Percentiles rank a stretch among this genome's conserved stretches.
Conservation (phyloP, 495 filamentous ascomycete species). For the Aspergillus avenaceus region DNA sequence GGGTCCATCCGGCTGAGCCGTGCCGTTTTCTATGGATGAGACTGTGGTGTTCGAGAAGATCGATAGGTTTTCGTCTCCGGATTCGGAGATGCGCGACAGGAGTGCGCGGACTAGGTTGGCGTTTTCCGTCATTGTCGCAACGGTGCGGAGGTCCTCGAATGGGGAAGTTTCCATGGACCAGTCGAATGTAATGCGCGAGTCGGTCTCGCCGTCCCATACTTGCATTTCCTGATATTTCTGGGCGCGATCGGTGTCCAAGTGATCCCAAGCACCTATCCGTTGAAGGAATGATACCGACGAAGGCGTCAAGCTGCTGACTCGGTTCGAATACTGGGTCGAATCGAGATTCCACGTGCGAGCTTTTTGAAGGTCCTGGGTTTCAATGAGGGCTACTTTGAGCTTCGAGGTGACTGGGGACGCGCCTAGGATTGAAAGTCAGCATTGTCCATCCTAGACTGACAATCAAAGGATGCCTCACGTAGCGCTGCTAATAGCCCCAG, state of each 20-base stretch:
- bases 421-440: slow-evolving; percentile 27
- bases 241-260: slow-evolving; percentile 63
- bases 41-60: slow-evolving; percentile 74
- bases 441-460: neutral
- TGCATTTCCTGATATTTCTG: slow-evolving; percentile 90
- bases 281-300: slow-evolving; percentile 67
- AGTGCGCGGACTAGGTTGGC: slow-evolving; percentile 77
- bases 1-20: slow-evolving; percentile 56
- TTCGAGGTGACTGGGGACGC: slow-evolving; percentile 68
- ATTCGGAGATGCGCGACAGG: slow-evolving; percentile 61
- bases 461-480: slow-evolving; percentile 48
- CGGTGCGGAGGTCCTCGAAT: slow-evolving; percentile 51
- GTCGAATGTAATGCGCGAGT: slow-evolving; percentile 84
- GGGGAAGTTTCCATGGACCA: slow-evolving; percentile 51
- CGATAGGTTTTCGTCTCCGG: slow-evolving; percentile 57
- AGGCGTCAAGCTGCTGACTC: slow-evolving; percentile 91
- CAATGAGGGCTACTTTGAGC: slow-evolving; percentile 83
- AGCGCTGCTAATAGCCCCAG: slow-evolving; percentile 83
- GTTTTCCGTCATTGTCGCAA: slow-evolving; percentile 98
- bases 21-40: slow-evolving; percentile 69
- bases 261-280: slow-evolving; percentile 82
- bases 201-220: slow-evolving; percentile 94
- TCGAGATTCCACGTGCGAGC: slow-evolving; percentile 60
- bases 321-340: slow-evolving; percentile 75
- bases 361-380: slow-evolving; percentile 76